Evolutionary conservation across 2,329 filamentous ascomycete genomes (phyloP).

Genomic region (Pseudopyricularia cyperi): DNA sequence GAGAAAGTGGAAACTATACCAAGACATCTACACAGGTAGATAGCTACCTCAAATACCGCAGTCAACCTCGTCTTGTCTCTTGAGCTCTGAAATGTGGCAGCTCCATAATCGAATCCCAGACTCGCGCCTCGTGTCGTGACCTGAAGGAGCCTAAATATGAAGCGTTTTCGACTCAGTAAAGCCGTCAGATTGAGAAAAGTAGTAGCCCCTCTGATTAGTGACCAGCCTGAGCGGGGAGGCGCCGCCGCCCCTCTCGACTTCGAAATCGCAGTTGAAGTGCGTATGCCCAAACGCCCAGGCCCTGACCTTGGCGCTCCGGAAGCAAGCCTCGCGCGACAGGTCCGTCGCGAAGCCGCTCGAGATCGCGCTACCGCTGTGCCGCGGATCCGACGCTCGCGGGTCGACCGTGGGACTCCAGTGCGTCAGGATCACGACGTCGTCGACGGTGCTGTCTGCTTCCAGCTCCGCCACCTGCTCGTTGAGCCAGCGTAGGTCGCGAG

Average conservation of each 20-base stretch:
- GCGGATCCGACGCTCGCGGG: conserved; percentile 17
- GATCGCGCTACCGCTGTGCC: conserved; percentile 15
- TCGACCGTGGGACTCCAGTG: conserved; percentile 28
- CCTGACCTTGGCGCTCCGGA: conserved; percentile 18
- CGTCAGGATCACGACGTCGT: conserved; percentile 23
- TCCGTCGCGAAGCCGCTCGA: conserved; percentile 25
- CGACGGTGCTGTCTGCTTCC: conserved; percentile 7
- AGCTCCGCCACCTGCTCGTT: conserved; percentile 20
- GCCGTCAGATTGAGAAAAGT: conserved; percentile 19
- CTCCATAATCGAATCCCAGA: too few species aligned
- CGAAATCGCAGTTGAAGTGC: conserved; percentile 30
- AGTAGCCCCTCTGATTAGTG: conserved; percentile 13
- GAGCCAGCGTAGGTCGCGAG: conserved; percentile 27
- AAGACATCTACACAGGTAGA: too few species aligned
- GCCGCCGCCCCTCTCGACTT: conserved; percentile 6
- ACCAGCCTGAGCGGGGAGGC: conserved; percentile 14
- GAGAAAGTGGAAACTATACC: too few species aligned
- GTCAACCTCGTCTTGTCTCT: too few species aligned
- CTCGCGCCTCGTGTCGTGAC: too few species aligned
- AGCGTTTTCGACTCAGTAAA: conserved; percentile 18
- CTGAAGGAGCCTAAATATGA: too few species aligned
- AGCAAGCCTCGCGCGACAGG: conserved; percentile 21
- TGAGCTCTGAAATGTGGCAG: too few species aligned
- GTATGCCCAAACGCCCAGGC: conserved; percentile 37
- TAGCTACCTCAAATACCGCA: too few species aligned